These are phyloP conservation scores for Russula foetens DNA, from an alignment of 768 basidiomycete species.

Conservation along the genomic window DNA sequence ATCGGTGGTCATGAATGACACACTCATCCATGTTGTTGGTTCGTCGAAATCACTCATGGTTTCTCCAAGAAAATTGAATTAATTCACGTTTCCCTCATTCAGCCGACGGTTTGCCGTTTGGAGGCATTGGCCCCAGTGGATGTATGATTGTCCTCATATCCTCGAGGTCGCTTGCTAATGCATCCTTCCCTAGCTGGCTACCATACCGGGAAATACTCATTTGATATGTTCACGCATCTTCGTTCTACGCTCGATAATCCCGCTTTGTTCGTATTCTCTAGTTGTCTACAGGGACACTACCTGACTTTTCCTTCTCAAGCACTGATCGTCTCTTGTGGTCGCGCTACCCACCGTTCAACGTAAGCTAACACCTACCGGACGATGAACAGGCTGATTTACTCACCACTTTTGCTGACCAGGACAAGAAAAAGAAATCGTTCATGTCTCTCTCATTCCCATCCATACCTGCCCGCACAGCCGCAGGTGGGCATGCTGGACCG, in stretches of 20 bases:
- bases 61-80: not conserved
- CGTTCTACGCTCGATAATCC: constrained; percentile 46
- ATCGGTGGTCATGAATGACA: constrained; percentile 61
- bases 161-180: not conserved
- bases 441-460: constrained; percentile 24
- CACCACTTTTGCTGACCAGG: constrained; percentile 12
- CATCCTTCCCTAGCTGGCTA: constrained; percentile 42
- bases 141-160: constrained; percentile 35
- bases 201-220: constrained; percentile 65
- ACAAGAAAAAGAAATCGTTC: constrained; percentile 24
- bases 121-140: constrained; percentile 66
- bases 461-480: constrained; percentile 38
- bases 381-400: not conserved
- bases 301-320: constrained; percentile 17
- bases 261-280: constrained; percentile 26
- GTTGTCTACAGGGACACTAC: not conserved
- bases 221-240: constrained; percentile 72
- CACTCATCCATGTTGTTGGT: constrained; percentile 53
- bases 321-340: constrained; percentile 28
- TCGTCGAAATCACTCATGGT: constrained; percentile 19
- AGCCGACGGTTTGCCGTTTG: constrained; percentile 65
- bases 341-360: constrained; percentile 35
- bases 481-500: not conserved
- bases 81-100: not conserved
- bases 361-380: constrained; percentile 16